Evolutionary conservation across 2,329 filamentous ascomycete genomes (phyloP), one percentile per base, ranked within the genome.

Genomic region (Aspergillus piperis): DNA sequence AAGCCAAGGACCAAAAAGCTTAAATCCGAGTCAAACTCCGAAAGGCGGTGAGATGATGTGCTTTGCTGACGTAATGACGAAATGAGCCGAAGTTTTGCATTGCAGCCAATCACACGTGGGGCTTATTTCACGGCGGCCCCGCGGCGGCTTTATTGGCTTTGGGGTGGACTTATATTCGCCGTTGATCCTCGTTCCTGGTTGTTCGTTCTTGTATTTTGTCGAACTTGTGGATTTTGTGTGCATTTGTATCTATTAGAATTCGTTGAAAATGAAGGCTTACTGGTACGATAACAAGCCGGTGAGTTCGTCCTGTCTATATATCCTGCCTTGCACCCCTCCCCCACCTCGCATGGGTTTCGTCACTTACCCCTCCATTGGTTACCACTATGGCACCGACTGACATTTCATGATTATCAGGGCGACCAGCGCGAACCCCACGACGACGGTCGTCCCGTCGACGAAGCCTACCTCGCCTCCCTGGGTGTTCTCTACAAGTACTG

Each of bases 341-440:
- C 30, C 54, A 2, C 47, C 8, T 5, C 15, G 39, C 17, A 42
- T 42, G 8, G 8, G 21, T 21, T 13, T 25, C 8, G 8, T 23
- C 27, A n/a, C 44, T 23, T 49, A n/a, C 44, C 44, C 44, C 44
- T 49, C 44, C 23, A 49, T 49, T 19, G 39, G 39, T 19, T 8
- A 52, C 42, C 36, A 59, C 51, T 32, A 52, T 50, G 53, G 13
- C 30, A n/a, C 10, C 17, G 49, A 36, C 49, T 55, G 56, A 59
- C 60, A 49, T 10, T 10, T 61, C 41, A 65, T 59, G 58, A 64
- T 13, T 8, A n/a, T 39, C 73, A 96, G 91, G 93, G 92, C 80
- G 95, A 99, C 84, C 95, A 97, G 81, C 92, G 95, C 73, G 85
- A 90, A 47, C 86, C 91, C 56, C 95, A 99, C 80, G 89, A 97